Evolutionary conservation across 2,329 filamentous ascomycete species (phyloP).

Genomic region (Fusarium sp.): DNA sequence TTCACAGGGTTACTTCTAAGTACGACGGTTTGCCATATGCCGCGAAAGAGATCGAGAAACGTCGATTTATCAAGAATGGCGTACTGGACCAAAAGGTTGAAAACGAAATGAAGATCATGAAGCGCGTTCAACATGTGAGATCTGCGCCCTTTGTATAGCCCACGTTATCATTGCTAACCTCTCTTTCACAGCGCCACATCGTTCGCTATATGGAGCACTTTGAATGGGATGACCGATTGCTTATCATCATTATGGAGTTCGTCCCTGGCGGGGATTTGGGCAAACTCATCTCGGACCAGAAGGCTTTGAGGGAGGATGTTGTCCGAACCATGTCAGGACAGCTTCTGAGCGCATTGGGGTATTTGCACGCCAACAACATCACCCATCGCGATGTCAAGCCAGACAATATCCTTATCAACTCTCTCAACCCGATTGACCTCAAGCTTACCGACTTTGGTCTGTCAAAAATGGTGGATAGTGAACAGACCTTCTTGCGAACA

Average conservation of each 20-base stretch:
- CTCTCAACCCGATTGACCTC: slow-evolving; percentile 78
- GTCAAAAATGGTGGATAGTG: slow-evolving; percentile 91
- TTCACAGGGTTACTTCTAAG: slow-evolving; percentile 90
- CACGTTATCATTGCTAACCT: slow-evolving; percentile 26
- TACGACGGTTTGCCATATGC: slow-evolving; percentile 86
- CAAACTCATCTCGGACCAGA: slow-evolving; percentile 72
- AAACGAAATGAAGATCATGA: slow-evolving; percentile 98
- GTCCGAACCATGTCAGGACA: slow-evolving; percentile 81
- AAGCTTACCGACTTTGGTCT: slow-evolving; percentile 97
- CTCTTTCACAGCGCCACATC: slow-evolving; percentile 76
- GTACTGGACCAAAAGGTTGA: slow-evolving; percentile 91
- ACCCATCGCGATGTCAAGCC: slow-evolving; percentile 99
- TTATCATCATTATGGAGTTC: slow-evolving; percentile 98
- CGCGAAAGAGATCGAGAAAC: slow-evolving; percentile 95
- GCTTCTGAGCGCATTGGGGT: slow-evolving; percentile 83
- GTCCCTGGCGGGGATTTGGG: slow-evolving; percentile 86
- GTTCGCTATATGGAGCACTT: slow-evolving; percentile 92
- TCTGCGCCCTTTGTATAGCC: neutral
- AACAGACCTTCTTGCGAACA: slow-evolving; percentile 92
- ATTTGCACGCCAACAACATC: slow-evolving; percentile 88
- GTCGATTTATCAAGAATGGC: slow-evolving; percentile 92
- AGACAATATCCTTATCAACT: slow-evolving; percentile 92
- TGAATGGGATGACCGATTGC: slow-evolving; percentile 82
- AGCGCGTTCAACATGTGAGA: slow-evolving; percentile 82
- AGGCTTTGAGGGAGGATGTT: slow-evolving; percentile 73